Evolutionary conservation across 768 basidiomycete genomes (phyloP), one percentile per base, ranked within the genome.

Genomic region (Pisolithus orientalis): DNA sequence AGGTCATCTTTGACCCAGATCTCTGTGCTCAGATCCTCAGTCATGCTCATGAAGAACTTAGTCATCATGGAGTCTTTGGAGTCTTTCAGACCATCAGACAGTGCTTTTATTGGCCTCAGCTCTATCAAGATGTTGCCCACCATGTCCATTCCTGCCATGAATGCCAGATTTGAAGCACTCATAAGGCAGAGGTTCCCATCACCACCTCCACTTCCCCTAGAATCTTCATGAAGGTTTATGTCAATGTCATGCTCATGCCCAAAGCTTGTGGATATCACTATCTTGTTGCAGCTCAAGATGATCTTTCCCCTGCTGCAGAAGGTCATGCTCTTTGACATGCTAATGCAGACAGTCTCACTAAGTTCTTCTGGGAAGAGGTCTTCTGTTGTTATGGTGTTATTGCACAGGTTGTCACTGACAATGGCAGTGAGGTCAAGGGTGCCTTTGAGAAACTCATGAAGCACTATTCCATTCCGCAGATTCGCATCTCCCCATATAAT

Each of bases 401-500:
- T 6, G 6, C 5, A 0, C 59, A 61, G 50, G 34, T 52, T 0
- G 29, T 55, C 40, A 51, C 39, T 6, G 48, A 45, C 27, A 54
- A 52, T 11, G 38, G 28, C 4, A 28, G 7, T 2, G 4, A 13
- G 0, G 40, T 39, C 13, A 4, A 47, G 1, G 4, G 34, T 16
- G 50, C 47, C 0, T 7, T 25, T 0, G 16, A 40, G 3, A 9
- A 13, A 0, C 32, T 51, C 1, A 16, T 39, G 1, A 0, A 6
- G 0, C 0, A 14, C 1, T 54, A 54, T 1, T 44, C 5, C 0
- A 42, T 54, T 4, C 14, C 9, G 0, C 50, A 47, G 2, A 54
- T 57, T 21, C 6, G 7, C 2, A 55, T 73, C 16, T 69, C 64
- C 1, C 56, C 65, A 2, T 72, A 72, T 49, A 73, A 74, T 49